Evolutionary conservation across 371 early-diverging fungal genomes (phyloP), one percentile per base, ranked within the genome.

Genomic region (Mortierella sp.): DNA sequence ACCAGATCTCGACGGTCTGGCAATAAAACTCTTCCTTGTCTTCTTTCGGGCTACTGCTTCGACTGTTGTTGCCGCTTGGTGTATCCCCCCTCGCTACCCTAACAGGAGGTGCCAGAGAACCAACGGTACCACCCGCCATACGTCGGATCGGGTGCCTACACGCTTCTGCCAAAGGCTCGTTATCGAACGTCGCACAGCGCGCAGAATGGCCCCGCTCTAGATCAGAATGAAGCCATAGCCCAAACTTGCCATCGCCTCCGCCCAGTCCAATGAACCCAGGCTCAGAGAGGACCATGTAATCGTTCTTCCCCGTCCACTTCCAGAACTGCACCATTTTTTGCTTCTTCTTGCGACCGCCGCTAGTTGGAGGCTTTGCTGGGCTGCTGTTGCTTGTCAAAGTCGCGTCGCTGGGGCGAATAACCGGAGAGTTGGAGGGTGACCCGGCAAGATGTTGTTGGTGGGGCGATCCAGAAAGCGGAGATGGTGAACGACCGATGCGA

Each of bases 191-290:
- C 21, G 93, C 93, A 75, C 97, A 97, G 48, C 88, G 90, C 27
- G 92, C 93, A 8, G 95, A 94, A 79, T 96, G 94, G 18, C 99
- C 99, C 49, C 92, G 91, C 74, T 96, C 93, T 14, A 99, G 91
- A 79, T 98, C 96, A 44, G 93, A 90, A 79, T 98, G 95, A 35
- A 99, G 83, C 96, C 96, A 99, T 35, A 99, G 88, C 0, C 98
- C 99, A 91, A 97, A 96, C 74, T 91, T 90, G 35, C 97, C 97
- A 79, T 96, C 93, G 91, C 98, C 98, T 73, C 98, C 98, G 29
- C 99, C 99, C 54, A 99, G 87, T 0, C 98, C 98, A 56, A 99
- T 92, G 79, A 93, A 97, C 38, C 94, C 93, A 3, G 94, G 89
- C 75, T 97, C 96, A 55, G 95, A 92, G 46, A 97, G 86, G 7